phyloP scores from a whole-genome alignment of 768 basidiomycete species.

The Mycena vulgaris region DNA sequence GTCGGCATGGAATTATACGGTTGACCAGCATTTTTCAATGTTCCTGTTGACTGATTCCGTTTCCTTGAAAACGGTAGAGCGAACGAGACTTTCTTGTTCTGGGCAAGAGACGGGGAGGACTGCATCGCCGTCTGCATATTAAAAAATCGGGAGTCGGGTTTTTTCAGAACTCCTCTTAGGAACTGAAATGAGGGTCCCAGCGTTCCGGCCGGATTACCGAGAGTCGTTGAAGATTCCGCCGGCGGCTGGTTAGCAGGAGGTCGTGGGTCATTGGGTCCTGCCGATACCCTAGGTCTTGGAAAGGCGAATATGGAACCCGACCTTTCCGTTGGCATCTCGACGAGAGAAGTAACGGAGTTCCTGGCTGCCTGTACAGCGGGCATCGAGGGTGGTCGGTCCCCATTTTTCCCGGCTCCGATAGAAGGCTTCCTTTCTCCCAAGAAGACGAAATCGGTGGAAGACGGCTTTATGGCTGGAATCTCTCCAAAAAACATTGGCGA shows the following conservation, averaged over 20 bases:
- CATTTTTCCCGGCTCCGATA: constrained; percentile 7
- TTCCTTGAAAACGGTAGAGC: neutral
- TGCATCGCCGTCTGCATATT: neutral
- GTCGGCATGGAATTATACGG: neutral
- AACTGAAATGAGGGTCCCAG: too few species aligned
- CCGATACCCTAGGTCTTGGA: neutral
- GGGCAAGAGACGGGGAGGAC: neutral
- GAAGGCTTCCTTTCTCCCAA: constrained; percentile 24
- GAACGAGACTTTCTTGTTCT: constrained; percentile 10
- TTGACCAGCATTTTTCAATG: neutral
- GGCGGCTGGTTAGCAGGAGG: neutral
- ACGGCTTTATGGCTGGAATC: neutral
- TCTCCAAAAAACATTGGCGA: constrained; percentile 25
- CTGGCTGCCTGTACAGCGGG: constrained; percentile 20
- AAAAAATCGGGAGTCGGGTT: neutral
- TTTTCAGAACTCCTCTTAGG: neutral
- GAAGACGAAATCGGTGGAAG: neutral
- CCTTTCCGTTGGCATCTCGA: neutral
- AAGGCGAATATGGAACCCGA: neutral
- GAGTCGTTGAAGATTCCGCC: neutral
- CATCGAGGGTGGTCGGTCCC: neutral
- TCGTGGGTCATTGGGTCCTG: neutral
- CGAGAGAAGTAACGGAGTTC: constrained; percentile 21
- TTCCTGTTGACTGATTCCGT: neutral
- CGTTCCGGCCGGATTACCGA: neutral